Evolutionary conservation across 2,329 filamentous ascomycete genomes (phyloP).

Genomic region (Colletotrichum aenigma): DNA sequence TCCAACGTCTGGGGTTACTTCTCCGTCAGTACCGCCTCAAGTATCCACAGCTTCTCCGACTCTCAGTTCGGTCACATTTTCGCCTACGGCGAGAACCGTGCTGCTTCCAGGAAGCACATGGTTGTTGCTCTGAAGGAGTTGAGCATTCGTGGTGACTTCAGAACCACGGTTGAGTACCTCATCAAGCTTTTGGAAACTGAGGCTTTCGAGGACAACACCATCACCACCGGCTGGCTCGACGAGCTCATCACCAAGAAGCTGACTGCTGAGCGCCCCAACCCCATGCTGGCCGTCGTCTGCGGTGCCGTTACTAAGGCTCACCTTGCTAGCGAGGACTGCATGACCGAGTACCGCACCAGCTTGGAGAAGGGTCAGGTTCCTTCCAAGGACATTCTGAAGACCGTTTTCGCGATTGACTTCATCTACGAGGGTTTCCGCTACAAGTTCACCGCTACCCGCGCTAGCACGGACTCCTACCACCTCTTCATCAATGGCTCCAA

Average conservation of each 20-base stretch:
- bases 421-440: slow-evolving; percentile 97
- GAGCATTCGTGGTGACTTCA: slow-evolving; percentile 99
- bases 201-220: slow-evolving; percentile 98
- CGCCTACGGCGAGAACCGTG: slow-evolving; percentile 96
- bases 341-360: slow-evolving; percentile 84
- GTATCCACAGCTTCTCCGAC: slow-evolving; percentile 99
- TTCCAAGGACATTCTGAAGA: slow-evolving; percentile 95
- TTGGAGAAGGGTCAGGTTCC: slow-evolving; percentile 98
- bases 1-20: slow-evolving; percentile 99
- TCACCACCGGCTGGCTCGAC: slow-evolving; percentile 98
- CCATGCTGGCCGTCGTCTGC: slow-evolving; percentile 91
- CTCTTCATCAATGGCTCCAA: slow-evolving; percentile 99
- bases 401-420: slow-evolving; percentile 96
- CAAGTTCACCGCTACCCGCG: slow-evolving; percentile 96
- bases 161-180: slow-evolving; percentile 97
- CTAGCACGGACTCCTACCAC: slow-evolving; percentile 92
- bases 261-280: slow-evolving; percentile 93
- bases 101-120: slow-evolving; percentile 98
- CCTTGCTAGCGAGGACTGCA: slow-evolving; percentile 87
- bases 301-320: slow-evolving; percentile 96
- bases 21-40: slow-evolving; percentile 94
- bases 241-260: slow-evolving; percentile 98
- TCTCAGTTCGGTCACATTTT: slow-evolving; percentile 99
- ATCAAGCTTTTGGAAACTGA: slow-evolving; percentile 99
- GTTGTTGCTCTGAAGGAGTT: slow-evolving; percentile 97